Percentiles rank a stretch among this genome's conserved stretches.
Conservation (phyloP, 164 flowering plant species). For the Akebia trifoliata region DNA sequence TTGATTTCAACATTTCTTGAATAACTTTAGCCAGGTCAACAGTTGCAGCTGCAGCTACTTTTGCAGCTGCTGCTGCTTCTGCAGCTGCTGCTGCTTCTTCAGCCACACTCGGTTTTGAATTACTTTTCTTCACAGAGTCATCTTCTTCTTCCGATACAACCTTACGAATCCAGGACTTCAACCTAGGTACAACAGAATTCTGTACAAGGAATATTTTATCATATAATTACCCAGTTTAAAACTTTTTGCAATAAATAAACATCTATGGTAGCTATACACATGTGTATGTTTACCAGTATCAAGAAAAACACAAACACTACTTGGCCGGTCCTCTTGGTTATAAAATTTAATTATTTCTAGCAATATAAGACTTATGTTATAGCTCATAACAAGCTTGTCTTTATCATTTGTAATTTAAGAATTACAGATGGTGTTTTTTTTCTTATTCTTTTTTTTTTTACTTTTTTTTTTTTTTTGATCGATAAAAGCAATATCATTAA, state of each 20-base stretch:
- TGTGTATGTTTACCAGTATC: neutral
- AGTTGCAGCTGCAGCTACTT: conserved; percentile 90
- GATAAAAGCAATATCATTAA: too few species aligned
- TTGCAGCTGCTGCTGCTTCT: conserved; percentile 92
- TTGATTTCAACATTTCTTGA: conserved; percentile 71
- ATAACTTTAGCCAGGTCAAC: conserved; percentile 84
- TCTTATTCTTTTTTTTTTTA: too few species aligned
- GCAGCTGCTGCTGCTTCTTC: conserved; percentile 92
- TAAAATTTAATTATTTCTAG: too few species aligned
- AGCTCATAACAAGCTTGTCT: too few species aligned
- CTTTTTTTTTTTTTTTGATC: too few species aligned
- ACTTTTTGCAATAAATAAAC: neutral
- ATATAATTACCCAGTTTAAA: neutral
- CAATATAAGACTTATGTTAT: too few species aligned
- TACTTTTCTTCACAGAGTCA: conserved; percentile 32
- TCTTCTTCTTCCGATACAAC: conserved; percentile 64
- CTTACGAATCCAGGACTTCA: conserved; percentile 92
- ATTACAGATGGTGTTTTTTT: too few species aligned
- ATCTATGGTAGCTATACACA: neutral
- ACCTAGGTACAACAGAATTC: conserved; percentile 71
- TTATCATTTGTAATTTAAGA: too few species aligned
- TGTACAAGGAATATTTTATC: conserved; percentile 24
- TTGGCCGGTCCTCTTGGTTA: too few species aligned
- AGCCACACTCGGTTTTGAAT: conserved; percentile 51
- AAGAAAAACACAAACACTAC: too few species aligned